phyloP scores from a whole-genome alignment of 768 basidiomycete genomes.

The Termitomyces sp. region DNA sequence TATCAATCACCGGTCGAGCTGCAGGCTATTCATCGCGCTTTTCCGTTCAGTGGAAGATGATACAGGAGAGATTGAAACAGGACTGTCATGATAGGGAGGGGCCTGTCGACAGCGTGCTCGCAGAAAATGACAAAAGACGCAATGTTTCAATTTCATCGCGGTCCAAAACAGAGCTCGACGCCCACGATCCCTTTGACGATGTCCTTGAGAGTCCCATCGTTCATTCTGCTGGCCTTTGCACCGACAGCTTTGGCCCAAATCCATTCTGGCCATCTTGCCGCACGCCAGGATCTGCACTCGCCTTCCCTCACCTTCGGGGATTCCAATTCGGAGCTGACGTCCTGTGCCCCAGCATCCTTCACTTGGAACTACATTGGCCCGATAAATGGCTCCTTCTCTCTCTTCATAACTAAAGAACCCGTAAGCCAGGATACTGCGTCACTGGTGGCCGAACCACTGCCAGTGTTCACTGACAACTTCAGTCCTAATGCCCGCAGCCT shows the following conservation, averaged over 20 bases:
- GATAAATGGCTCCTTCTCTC: slow-evolving; percentile 13
- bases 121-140: too few species aligned
- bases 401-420: slow-evolving; percentile 35
- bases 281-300: slow-evolving; percentile 5
- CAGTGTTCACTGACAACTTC: background rate
- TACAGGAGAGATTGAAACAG: too few species aligned
- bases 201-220: slow-evolving; percentile 4
- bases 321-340: slow-evolving; percentile 12
- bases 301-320: slow-evolving; percentile 18
- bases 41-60: too few species aligned
- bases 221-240: background rate
- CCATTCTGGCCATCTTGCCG: background rate
- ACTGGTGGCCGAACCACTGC: slow-evolving; percentile 1
- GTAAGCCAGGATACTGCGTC: slow-evolving; percentile 19
- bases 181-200: slow-evolving; percentile 2
- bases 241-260: background rate
- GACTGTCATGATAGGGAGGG: too few species aligned
- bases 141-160: too few species aligned
- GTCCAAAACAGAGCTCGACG: background rate
- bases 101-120: too few species aligned
- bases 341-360: slow-evolving; percentile 23
- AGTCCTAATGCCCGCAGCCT: background rate
- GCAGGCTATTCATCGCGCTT: too few species aligned
- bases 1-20: too few species aligned
- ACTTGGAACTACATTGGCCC: slow-evolving; percentile 36